phyloP scores from a whole-genome alignment of 139 green algal species.

The Picochlorum sp. region DNA sequence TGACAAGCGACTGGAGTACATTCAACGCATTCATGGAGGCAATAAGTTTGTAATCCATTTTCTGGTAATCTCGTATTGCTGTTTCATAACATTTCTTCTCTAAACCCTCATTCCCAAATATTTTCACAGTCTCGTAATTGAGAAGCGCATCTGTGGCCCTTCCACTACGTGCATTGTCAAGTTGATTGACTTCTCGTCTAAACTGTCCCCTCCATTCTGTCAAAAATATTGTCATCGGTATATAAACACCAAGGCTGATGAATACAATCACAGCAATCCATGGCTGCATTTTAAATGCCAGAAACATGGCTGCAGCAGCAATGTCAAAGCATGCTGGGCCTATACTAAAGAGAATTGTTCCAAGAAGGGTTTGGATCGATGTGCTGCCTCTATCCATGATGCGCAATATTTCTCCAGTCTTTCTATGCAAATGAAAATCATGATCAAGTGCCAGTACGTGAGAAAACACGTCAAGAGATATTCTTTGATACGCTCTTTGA shows the following conservation, averaged over 20 bases:
- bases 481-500: constrained; percentile 43
- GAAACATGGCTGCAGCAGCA: constrained; percentile 54
- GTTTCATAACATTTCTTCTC: constrained; percentile 48
- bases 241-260: constrained; percentile 70
- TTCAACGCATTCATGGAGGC: constrained; percentile 69
- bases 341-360: constrained; percentile 73
- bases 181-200: constrained; percentile 59
- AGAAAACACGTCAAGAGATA: constrained; percentile 60
- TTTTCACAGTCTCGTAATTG: constrained; percentile 80
- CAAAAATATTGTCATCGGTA: constrained; percentile 78
- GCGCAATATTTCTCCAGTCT: constrained; percentile 75
- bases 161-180: constrained; percentile 63
- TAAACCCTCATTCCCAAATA: constrained; percentile 71
- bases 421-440: constrained; percentile 76
- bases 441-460: constrained; percentile 70
- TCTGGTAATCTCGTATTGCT: constrained; percentile 70
- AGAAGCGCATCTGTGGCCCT: constrained; percentile 78
- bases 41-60: constrained; percentile 34
- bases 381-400: constrained; percentile 69
- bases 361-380: constrained; percentile 65
- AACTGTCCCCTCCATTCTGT: constrained; percentile 74
- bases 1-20: constrained; percentile 71
- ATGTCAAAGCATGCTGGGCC: constrained; percentile 73
- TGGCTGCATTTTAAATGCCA: constrained; percentile 57
- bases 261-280: constrained; percentile 75